phyloP scores from a whole-genome alignment of 2,329 filamentous ascomycete genomes.

The Lasiodiplodia citricola region DNA sequence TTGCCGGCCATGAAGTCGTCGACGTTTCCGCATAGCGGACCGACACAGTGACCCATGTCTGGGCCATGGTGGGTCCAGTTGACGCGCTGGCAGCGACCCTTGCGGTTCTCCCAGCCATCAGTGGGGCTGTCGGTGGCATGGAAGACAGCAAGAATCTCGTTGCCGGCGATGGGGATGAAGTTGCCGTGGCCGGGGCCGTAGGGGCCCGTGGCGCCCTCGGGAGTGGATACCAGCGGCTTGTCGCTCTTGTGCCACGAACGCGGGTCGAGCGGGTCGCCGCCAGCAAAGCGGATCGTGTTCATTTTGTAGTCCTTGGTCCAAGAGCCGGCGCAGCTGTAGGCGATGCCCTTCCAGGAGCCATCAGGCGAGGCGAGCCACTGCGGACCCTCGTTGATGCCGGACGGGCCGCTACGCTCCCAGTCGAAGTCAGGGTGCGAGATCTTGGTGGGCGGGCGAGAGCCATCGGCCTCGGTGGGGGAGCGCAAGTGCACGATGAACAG shows the following conservation, averaged over 20 bases:
- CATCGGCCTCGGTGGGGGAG: conserved; percentile 42
- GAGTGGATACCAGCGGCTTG: conserved; percentile 47
- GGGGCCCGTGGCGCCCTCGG: conserved; percentile 35
- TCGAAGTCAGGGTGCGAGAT: conserved; percentile 48
- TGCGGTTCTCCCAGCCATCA: conserved; percentile 53
- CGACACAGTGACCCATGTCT: conserved; percentile 40
- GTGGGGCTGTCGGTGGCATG: conserved; percentile 52
- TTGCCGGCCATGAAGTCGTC: conserved; percentile 22
- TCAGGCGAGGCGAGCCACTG: conserved; percentile 45
- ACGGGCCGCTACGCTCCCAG: conserved; percentile 48
- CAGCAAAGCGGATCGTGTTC: conserved; percentile 49
- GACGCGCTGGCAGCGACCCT: conserved; percentile 52
- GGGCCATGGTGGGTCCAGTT: conserved; percentile 38
- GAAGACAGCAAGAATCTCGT: conserved; percentile 51
- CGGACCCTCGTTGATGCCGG: conserved; percentile 54
- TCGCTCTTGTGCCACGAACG: conserved; percentile 47
- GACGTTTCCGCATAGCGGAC: conserved; percentile 27
- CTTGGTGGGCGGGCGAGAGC: conserved; percentile 39
- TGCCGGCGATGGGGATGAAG: conserved; percentile 46
- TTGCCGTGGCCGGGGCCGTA: conserved; percentile 55
- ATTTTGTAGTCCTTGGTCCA: conserved; percentile 58
- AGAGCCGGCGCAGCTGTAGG: conserved; percentile 52
- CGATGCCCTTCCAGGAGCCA: conserved; percentile 50
- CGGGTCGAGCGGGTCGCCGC: conserved; percentile 47
- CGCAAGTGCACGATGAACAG: conserved; percentile 50